Base-by-base conservation (phyloP, 257 asterid species). In the Solanum rostratum region DNA sequence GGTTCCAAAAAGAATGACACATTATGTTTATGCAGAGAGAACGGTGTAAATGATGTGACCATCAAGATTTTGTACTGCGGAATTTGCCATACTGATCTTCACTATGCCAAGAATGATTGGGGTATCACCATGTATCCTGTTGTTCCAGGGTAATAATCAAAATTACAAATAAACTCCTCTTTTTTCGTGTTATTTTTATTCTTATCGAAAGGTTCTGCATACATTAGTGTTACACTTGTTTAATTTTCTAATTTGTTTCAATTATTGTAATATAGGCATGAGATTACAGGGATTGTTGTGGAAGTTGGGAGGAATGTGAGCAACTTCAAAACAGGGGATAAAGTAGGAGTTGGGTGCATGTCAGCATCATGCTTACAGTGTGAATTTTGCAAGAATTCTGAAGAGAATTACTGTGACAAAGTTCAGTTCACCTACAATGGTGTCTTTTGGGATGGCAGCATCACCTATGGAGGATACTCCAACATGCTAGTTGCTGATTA, bases 381-480 rank as follows among this genome's bases (percentile, higher is more conserved):
- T 6, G 99, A 96, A 6, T 92, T 22, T 66, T 96, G 99, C 86
- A 65, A 83, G 7, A 89, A 78, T 1, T 93, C 90, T 0, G 95
- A 92, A 16, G 99, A 96, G 79, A 96, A 96, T 54, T 96, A 96
- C 88, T 96, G 99, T 20, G 97, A 93, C 52, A 52, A 90, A 7
- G 88, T 94, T 19, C 97, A 92, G 74, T 92, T 92, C 53, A 93
- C 92, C 0, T 94, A 92, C 63, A 96, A 94, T 84, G 98, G 96
- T 83, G 90, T 94, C 60, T 94, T 93, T 80, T 94, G 98, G 99
- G 99, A 96, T 66, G 98, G 98, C 0, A 90, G 90, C 87, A 92
- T 96, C 85, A 94, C 98, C 83, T 96, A 96, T 62, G 99, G 99
- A 2, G 99, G 99, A 39, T 96, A 96, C 83, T 96, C 99, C 10